Evolutionary conservation across 176 grass and related monocot genomes (phyloP).

Genomic region (Oryza brachyantha): DNA sequence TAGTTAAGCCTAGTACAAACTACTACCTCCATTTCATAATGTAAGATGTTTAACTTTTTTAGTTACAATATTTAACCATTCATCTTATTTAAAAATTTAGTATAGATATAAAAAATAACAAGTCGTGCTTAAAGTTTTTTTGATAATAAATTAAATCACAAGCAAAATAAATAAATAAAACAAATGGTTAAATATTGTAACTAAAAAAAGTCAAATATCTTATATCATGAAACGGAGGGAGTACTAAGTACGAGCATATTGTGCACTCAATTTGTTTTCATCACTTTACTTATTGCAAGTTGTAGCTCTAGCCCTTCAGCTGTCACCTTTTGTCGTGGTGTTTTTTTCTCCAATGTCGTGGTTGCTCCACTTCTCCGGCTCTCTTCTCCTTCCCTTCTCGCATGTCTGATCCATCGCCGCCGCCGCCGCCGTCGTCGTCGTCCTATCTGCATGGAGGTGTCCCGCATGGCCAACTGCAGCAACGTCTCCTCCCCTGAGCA

Average conservation of each 20-base stretch:
- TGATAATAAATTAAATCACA: no score
- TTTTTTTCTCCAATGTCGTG: not conserved
- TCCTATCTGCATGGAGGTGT: not conserved
- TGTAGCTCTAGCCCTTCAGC: not conserved
- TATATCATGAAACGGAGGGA: no score
- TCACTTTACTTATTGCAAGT: not conserved
- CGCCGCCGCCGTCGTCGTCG: not conserved
- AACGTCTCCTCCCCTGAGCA: constrained; percentile 6
- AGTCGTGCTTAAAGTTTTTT: no score
- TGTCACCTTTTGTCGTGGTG: not conserved
- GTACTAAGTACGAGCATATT: not conserved
- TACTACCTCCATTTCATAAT: no score
- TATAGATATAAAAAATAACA: no score
- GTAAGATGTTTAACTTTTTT: no score
- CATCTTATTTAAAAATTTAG: no score
- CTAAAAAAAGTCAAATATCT: no score
- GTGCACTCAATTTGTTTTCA: not conserved
- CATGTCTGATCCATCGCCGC: not conserved
- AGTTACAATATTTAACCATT: no score
- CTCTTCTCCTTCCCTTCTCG: not conserved
- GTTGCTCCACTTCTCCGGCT: not conserved
- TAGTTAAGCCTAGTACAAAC: no score
- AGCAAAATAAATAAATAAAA: no score
- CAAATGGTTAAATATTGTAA: no score
- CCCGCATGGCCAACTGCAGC: constrained; percentile 17